phyloP scores from a whole-genome alignment of 257 asterid species.

The Ilex asprella region DNA sequence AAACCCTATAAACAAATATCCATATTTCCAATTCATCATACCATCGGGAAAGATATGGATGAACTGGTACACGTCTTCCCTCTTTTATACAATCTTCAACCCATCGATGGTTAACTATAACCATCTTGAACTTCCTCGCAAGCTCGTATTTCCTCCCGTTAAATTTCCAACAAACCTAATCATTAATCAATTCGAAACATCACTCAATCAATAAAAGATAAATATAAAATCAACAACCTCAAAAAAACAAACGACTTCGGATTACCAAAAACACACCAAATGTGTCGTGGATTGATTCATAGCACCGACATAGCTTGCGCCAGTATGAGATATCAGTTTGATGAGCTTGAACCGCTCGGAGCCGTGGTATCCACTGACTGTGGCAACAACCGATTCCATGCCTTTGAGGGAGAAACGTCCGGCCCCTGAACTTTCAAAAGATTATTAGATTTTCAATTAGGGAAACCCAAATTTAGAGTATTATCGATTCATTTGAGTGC shows the following conservation, averaged over 20 bases:
- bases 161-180: constrained; percentile 39
- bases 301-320: constrained; percentile 34
- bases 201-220: background rate
- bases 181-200: background rate
- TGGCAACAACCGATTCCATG: constrained; percentile 67
- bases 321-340: constrained; percentile 29
- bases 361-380: constrained; percentile 37
- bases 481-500: background rate
- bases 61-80: constrained; percentile 56
- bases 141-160: constrained; percentile 37
- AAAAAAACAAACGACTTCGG: background rate
- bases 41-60: constrained; percentile 53
- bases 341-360: constrained; percentile 33
- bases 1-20: no score
- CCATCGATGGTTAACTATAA: constrained; percentile 78
- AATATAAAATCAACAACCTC: no score
- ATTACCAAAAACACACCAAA: constrained; percentile 19
- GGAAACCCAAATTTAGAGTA: background rate
- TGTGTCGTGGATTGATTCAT: constrained; percentile 34
- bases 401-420: constrained; percentile 25
- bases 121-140: constrained; percentile 25
- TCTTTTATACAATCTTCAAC: constrained; percentile 69
- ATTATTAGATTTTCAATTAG: background rate
- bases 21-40: constrained; percentile 11
- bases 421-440: constrained; percentile 10